Conservation (phyloP, 1,284 basidiomycete species). For the Flammula alnicola region DNA sequence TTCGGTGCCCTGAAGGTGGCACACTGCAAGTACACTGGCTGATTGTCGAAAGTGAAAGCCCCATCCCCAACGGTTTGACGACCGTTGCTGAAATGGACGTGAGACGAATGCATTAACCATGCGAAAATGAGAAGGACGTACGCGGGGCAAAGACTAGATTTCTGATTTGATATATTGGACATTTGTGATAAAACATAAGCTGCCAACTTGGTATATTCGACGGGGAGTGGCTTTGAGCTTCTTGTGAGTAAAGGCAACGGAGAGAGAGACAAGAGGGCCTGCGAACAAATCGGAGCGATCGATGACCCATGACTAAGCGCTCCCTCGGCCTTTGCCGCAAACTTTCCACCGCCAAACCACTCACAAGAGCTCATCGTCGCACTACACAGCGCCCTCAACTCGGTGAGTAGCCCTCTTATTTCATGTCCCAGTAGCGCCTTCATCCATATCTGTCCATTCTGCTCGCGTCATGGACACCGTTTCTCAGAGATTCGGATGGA, state of each 20-base stretch:
- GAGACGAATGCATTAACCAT: constrained; percentile 25
- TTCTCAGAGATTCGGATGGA: constrained; percentile 35
- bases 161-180: constrained; percentile 72
- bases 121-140: constrained; percentile 47
- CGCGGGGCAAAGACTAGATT: constrained; percentile 91
- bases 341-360: constrained; percentile 11
- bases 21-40: constrained; percentile 82
- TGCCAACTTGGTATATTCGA: constrained; percentile 73
- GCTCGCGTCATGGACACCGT: constrained; percentile 1
- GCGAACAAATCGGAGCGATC: constrained; percentile 8
- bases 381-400: constrained; percentile 41
- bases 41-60: constrained; percentile 78
- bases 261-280: constrained; percentile 2
- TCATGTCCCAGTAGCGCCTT: constrained; percentile 2
- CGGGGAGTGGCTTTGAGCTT: constrained; percentile 17
- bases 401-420: constrained; percentile 32
- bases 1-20: constrained; percentile 76
- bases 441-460: not conserved
- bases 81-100: constrained; percentile 71
- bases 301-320: constrained; percentile 29
- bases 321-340: constrained; percentile 27
- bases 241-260: constrained; percentile 13
- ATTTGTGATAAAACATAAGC: constrained; percentile 72
- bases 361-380: constrained; percentile 34
- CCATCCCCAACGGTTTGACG: constrained; percentile 93